Percentiles rank a stretch among this genome's conserved stretches.
These are phyloP conservation scores for Gloeophyllum trabeum DNA, from an alignment of 768 basidiomycete genomes.

Conservation along the genomic window DNA sequence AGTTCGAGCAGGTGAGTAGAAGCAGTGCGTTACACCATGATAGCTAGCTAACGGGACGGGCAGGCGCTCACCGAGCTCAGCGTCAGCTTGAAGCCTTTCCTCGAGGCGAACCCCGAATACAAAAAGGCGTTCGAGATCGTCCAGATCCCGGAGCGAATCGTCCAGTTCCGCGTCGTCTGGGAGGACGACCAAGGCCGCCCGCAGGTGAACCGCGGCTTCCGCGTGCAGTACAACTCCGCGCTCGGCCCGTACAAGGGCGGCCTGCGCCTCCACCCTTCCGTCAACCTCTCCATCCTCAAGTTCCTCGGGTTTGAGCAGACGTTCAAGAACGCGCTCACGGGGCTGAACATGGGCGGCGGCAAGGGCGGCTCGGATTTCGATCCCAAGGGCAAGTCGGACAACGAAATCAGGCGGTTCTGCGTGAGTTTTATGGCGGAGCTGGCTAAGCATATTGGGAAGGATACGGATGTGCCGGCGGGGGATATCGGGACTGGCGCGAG, in stretches of 20 bases:
- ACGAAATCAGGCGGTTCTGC: slow-evolving; percentile 65
- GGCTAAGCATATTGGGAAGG: slow-evolving; percentile 56
- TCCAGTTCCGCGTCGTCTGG: slow-evolving; percentile 71
- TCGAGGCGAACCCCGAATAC: slow-evolving; percentile 57
- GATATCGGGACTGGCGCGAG: slow-evolving; percentile 69
- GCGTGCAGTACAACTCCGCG: slow-evolving; percentile 70
- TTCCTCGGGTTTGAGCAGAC: slow-evolving; percentile 79
- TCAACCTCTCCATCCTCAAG: slow-evolving; percentile 76
- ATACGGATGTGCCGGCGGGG: slow-evolving; percentile 69
- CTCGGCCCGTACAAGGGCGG: slow-evolving; percentile 75
- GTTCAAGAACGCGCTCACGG: slow-evolving; percentile 74
- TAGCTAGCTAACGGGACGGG: slow-evolving; percentile 2
- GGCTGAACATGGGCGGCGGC: slow-evolving; percentile 67
- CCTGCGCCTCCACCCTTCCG: slow-evolving; percentile 66
- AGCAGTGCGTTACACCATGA: neutral
- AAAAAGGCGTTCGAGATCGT: slow-evolving; percentile 55
- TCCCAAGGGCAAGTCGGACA: slow-evolving; percentile 72
- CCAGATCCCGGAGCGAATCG: slow-evolving; percentile 40
- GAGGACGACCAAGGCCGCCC: slow-evolving; percentile 56
- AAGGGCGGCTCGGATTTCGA: slow-evolving; percentile 77
- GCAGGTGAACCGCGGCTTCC: slow-evolving; percentile 65
- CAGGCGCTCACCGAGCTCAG: slow-evolving; percentile 60
- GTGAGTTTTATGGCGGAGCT: slow-evolving; percentile 66
- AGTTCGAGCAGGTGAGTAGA: slow-evolving; percentile 51
- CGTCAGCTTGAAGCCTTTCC: slow-evolving; percentile 50